Conservation (phyloP, 768 basidiomycete species). For the Tubosaeta sp. region DNA sequence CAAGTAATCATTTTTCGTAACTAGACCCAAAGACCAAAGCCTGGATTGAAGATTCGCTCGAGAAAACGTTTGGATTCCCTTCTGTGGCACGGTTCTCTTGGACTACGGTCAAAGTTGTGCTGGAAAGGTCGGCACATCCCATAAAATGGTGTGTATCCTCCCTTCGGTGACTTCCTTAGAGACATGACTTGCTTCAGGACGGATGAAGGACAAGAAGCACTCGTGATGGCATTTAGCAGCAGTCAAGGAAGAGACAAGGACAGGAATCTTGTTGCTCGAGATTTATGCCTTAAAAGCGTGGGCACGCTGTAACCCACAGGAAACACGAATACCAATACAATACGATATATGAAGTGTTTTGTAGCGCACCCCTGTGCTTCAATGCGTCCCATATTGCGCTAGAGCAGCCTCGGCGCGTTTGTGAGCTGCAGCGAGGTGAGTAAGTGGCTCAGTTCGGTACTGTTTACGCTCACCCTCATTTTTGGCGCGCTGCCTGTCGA, state of each 20-base stretch:
- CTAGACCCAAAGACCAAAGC: slow-evolving; percentile 89
- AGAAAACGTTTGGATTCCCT: slow-evolving; percentile 91
- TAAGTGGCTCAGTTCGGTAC: no score
- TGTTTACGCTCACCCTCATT: slow-evolving; percentile 15
- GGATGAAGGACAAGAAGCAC: slow-evolving; percentile 77
- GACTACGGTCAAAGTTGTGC: slow-evolving; percentile 82
- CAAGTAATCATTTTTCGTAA: neutral
- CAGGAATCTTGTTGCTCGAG: slow-evolving; percentile 64
- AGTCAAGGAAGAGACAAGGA: slow-evolving; percentile 73
- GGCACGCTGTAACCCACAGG: slow-evolving; percentile 45
- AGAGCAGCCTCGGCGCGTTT: slow-evolving; percentile 8
- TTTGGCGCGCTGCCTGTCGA: slow-evolving; percentile 20
- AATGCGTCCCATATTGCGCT: slow-evolving; percentile 14
- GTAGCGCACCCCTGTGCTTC: neutral
- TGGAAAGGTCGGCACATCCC: slow-evolving; percentile 76
- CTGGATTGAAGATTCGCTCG: slow-evolving; percentile 73
- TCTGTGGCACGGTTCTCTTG: slow-evolving; percentile 90
- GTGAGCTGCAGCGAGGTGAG: slow-evolving; percentile 14
- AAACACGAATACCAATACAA: slow-evolving; percentile 14
- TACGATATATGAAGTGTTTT: neutral
- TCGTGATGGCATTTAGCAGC: slow-evolving; percentile 70
- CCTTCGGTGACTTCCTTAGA: neutral
- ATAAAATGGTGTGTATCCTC: slow-evolving; percentile 66
- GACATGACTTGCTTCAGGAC: slow-evolving; percentile 47
- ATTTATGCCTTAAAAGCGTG: slow-evolving; percentile 70